Evolutionary conservation across 345 rosid genomes (phyloP).

Genomic region (Salix udensis): DNA sequence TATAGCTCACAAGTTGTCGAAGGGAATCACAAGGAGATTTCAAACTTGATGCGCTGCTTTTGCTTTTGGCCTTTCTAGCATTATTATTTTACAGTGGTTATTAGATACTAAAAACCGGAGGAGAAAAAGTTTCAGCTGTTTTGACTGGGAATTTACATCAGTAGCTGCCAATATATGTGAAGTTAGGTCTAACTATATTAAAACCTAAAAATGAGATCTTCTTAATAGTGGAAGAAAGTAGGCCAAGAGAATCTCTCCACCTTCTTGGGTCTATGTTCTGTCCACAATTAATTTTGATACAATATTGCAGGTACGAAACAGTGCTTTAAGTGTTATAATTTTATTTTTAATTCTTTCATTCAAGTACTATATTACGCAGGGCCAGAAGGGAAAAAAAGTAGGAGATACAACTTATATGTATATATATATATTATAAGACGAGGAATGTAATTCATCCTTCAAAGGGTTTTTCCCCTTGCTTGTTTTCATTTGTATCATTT

Average conservation of each 20-base stretch:
- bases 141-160: neutral
- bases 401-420: neutral
- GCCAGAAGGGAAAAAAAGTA: neutral
- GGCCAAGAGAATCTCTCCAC: slow-evolving; percentile 10
- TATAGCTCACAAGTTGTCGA: neutral
- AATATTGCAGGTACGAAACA: neutral
- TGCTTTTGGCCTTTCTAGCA: neutral
- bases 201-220: neutral
- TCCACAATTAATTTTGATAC: neutral
- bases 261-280: slow-evolving; percentile 6
- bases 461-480: neutral
- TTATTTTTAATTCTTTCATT: neutral
- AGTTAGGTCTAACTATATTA: neutral
- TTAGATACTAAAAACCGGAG: neutral
- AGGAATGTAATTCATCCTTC: no score
- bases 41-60: neutral
- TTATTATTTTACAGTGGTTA: neutral
- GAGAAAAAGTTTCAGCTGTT: neutral
- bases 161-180: neutral
- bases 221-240: neutral
- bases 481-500: neutral
- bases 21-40: slow-evolving; percentile 7
- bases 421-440: no score
- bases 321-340: neutral
- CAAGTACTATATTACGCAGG: neutral